These are phyloP conservation scores for Lagerstroemia speciosa DNA, from an alignment of 345 rosid species.

Conservation along the genomic window DNA sequence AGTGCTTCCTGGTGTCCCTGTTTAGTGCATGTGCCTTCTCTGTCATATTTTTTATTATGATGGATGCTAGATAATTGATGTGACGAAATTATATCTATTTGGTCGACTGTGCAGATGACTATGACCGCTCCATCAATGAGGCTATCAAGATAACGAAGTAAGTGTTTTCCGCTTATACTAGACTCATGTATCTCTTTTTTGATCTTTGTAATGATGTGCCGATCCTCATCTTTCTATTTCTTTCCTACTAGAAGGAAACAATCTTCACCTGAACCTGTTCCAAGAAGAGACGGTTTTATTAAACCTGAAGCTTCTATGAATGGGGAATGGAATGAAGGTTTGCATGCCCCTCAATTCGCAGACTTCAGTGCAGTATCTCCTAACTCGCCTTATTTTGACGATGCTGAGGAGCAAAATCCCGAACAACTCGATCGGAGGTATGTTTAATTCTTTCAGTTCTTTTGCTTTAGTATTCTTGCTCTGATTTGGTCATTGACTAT, in stretches of 20 bases:
- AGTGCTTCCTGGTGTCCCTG: neutral
- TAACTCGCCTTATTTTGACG: conserved; percentile 62
- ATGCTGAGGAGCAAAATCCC: conserved; percentile 36
- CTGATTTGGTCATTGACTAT: conserved; percentile 5
- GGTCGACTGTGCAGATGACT: conserved; percentile 73
- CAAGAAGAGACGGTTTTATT: conserved; percentile 49
- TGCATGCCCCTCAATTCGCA: conserved; percentile 32
- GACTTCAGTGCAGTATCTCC: conserved; percentile 44
- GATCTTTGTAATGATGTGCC: neutral
- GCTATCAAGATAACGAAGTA: conserved; percentile 98
- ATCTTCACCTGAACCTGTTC: conserved; percentile 69
- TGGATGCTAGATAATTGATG: neutral
- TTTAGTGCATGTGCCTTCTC: neutral
- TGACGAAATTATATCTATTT: neutral
- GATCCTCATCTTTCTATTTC: conserved; percentile 12
- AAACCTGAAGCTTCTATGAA: conserved; percentile 66
- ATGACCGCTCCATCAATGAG: conserved; percentile 93
- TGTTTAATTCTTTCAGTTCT: conserved; percentile 7
- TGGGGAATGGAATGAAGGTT: conserved; percentile 56
- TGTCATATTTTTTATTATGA: neutral
- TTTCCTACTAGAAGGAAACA: conserved; percentile 57
- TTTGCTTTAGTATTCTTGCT: neutral
- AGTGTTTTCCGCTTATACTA: conserved; percentile 6
- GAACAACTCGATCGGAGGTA: conserved; percentile 74
- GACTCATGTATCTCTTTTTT: neutral